phyloP scores from a whole-genome alignment of 192 early-diverging fungal genomes.

The Umbelopsis vinacea region DNA sequence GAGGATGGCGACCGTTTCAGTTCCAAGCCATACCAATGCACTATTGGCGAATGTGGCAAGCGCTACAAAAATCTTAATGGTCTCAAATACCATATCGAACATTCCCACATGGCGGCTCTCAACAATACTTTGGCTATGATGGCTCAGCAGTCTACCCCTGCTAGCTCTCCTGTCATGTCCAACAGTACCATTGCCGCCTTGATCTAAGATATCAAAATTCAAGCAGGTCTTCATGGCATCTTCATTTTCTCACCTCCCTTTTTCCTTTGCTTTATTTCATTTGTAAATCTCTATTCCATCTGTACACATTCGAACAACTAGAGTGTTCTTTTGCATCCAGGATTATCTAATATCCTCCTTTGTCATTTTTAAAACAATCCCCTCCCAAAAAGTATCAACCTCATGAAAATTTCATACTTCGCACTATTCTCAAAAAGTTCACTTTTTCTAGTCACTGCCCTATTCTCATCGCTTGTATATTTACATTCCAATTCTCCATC shows the following conservation, averaged over 20 bases:
- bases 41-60: conserved; percentile 83
- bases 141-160: conserved; percentile 17
- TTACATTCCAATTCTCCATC: not conserved
- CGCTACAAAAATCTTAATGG: conserved; percentile 96
- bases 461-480: conserved; percentile 19
- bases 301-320: conserved; percentile 16
- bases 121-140: conserved; percentile 33
- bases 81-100: conserved; percentile 91
- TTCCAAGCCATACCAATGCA: conserved; percentile 74
- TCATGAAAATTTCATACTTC: not conserved
- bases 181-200: conserved; percentile 2
- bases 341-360: not conserved
- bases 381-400: not conserved
- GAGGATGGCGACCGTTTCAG: conserved; percentile 58
- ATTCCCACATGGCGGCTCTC: conserved; percentile 63
- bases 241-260: not conserved
- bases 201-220: conserved; percentile 7
- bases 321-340: conserved; percentile 7
- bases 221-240: conserved; percentile 14
- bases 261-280: not conserved
- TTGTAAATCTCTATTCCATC: conserved; percentile 22
- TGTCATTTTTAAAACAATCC: not conserved
- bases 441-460: not conserved
- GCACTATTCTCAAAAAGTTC: not conserved
- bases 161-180: conserved; percentile 17